These are phyloP conservation scores for Saprolegnia diclina DNA, from an alignment of 352 stramenopile genomes.

Conservation along the genomic window DNA sequence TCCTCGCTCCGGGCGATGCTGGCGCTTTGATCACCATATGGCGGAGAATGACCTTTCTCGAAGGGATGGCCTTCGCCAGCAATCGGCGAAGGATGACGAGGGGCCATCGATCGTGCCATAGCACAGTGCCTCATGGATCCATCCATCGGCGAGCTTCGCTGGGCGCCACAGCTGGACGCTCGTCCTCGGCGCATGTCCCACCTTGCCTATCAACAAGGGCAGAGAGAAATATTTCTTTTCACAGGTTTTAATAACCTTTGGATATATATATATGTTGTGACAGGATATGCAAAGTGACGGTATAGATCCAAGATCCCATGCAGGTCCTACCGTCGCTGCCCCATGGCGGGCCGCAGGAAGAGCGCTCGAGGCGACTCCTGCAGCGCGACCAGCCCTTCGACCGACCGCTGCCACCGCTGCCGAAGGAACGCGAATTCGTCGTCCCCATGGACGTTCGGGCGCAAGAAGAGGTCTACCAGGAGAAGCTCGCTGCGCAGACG, in stretches of 20 bases:
- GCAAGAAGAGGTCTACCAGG: slow-evolving; percentile 20
- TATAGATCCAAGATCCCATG: background rate
- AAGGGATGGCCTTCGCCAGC: background rate
- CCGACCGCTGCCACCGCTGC: background rate
- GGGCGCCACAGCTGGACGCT: no score
- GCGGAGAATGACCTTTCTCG: background rate
- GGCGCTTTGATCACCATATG: background rate
- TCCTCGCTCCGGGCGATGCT: no score
- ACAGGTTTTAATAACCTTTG: no score
- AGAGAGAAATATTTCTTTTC: no score
- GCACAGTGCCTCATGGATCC: no score
- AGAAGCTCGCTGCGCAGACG: slow-evolving; percentile 10
- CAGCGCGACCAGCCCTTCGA: background rate
- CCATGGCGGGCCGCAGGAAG: slow-evolving; percentile 16
- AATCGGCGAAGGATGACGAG: background rate
- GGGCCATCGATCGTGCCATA: no score
- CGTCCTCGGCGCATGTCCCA: no score
- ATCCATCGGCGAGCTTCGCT: no score
- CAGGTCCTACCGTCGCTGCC: background rate
- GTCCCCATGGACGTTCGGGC: slow-evolving; percentile 19
- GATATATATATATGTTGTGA: no score
- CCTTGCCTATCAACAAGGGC: no score
- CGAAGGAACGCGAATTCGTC: slow-evolving; percentile 14
- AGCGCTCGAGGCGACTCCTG: slow-evolving; percentile 9
- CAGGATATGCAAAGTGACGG: background rate